These are phyloP conservation scores for Volutella citrinella DNA, from an alignment of 2,329 filamentous ascomycete genomes.

Conservation along the genomic window DNA sequence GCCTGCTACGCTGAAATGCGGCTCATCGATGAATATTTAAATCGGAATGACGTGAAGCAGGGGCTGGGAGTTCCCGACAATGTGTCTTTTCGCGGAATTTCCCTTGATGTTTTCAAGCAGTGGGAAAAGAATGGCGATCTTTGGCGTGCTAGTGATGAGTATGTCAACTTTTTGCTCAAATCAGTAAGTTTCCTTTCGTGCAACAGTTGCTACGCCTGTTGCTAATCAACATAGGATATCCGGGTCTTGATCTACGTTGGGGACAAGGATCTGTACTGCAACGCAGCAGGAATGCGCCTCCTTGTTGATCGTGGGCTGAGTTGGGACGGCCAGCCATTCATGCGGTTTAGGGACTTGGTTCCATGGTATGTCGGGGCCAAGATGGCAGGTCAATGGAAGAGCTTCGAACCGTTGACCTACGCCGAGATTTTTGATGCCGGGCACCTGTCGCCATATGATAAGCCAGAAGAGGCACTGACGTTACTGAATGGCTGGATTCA, in stretches of 20 bases:
- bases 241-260: constrained; percentile 7
- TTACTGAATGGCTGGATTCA: constrained; percentile 7
- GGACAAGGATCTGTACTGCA: constrained; percentile 5
- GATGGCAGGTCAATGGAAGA: constrained; percentile 2
- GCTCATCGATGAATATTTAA: too few species aligned
- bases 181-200: too few species aligned
- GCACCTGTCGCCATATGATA: constrained; percentile 3
- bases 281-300: constrained; percentile 2
- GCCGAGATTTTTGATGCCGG: constrained; percentile 4
- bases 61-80: too few species aligned
- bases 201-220: too few species aligned
- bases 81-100: too few species aligned
- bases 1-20: too few species aligned
- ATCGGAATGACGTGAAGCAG: too few species aligned
- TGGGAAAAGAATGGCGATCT: too few species aligned
- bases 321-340: neutral
- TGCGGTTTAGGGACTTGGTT: neutral
- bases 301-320: constrained; percentile 1
- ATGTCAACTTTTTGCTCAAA: too few species aligned
- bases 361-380: constrained; percentile 2
- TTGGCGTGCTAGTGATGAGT: too few species aligned
- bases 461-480: constrained; percentile 2
- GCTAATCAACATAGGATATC: too few species aligned
- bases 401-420: constrained; percentile 4
- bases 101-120: too few species aligned